Percentiles rank a stretch among this genome's conserved stretches.
phyloP scores from a whole-genome alignment of 805 yeast species.

The Ogataea wickerhamii region DNA sequence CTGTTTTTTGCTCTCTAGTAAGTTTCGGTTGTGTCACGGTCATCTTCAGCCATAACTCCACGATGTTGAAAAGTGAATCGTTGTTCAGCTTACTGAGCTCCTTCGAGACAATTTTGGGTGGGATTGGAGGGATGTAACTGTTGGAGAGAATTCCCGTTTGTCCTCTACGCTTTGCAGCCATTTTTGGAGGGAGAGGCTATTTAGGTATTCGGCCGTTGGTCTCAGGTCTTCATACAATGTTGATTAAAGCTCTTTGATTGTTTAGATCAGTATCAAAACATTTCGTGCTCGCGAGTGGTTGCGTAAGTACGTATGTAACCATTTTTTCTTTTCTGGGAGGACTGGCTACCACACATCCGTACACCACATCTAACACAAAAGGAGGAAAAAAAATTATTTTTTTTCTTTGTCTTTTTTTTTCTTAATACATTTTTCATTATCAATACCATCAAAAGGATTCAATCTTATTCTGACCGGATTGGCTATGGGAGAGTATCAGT shows the following conservation, averaged over 20 bases:
- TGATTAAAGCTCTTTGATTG: no score
- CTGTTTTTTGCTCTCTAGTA: conserved; percentile 16
- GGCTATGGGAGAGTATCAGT: no score
- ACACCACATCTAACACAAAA: not conserved
- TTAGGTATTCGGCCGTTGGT: no score
- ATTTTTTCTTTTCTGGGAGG: not conserved
- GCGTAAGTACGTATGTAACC: not conserved
- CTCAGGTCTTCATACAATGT: no score
- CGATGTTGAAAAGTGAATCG: conserved; percentile 31
- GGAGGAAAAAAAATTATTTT: not conserved
- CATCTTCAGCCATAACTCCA: conserved; percentile 32
- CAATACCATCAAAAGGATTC: not conserved
- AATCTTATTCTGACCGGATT: not conserved
- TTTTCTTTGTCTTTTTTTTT: no score
- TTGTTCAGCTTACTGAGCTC: conserved; percentile 26
- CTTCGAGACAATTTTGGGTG: conserved; percentile 21
- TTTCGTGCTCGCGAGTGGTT: no score
- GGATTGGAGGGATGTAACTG: conserved; percentile 30
- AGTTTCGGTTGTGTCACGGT: conserved; percentile 29
- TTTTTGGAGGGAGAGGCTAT: no score
- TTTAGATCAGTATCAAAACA: no score
- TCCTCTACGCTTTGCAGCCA: no score
- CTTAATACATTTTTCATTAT: no score
- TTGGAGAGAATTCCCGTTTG: conserved; percentile 33
- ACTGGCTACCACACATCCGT: not conserved